Conservation (phyloP, 768 basidiomycete genomes). For the Strobilomyces confusus region DNA sequence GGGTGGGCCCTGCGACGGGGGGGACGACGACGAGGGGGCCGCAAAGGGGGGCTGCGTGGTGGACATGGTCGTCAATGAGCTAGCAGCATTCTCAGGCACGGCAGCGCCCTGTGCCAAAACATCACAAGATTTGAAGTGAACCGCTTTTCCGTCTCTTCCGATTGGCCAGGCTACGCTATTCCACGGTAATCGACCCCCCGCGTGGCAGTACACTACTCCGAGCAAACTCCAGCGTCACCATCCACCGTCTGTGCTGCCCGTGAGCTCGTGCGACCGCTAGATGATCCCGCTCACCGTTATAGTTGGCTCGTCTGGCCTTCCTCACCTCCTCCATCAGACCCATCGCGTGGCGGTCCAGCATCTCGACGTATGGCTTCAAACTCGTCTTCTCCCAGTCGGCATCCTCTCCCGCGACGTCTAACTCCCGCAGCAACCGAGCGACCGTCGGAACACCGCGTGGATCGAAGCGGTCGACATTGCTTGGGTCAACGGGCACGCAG, state of each 20-base stretch:
- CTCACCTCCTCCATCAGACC: constrained; percentile 30
- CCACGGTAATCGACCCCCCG: constrained; percentile 4
- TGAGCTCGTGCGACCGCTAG: not conserved
- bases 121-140: not conserved
- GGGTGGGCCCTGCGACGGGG: constrained; percentile 5
- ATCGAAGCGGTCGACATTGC: constrained; percentile 72
- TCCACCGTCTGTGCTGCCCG: constrained; percentile 15
- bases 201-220: not conserved
- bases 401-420: constrained; percentile 53
- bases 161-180: constrained; percentile 13
- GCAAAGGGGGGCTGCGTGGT: constrained; percentile 7
- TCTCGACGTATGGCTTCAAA: constrained; percentile 83
- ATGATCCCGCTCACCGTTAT: constrained; percentile 14
- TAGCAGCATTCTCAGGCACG: constrained; percentile 15
- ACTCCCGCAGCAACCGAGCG: constrained; percentile 72
- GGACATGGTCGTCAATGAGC: constrained; percentile 20
- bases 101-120: not conserved
- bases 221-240: constrained; percentile 20
- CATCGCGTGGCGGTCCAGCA: constrained; percentile 71
- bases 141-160: constrained; percentile 5
- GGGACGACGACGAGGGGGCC: not conserved
- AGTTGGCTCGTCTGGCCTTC: constrained; percentile 15
- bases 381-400: constrained; percentile 88
- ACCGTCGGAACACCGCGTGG: constrained; percentile 87
- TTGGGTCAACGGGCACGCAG: constrained; percentile 88